Evolutionary conservation across 2,329 filamentous ascomycete species (phyloP), one percentile per base, ranked within the genome.

Genomic region (Trichoderma koningiopsis): DNA sequence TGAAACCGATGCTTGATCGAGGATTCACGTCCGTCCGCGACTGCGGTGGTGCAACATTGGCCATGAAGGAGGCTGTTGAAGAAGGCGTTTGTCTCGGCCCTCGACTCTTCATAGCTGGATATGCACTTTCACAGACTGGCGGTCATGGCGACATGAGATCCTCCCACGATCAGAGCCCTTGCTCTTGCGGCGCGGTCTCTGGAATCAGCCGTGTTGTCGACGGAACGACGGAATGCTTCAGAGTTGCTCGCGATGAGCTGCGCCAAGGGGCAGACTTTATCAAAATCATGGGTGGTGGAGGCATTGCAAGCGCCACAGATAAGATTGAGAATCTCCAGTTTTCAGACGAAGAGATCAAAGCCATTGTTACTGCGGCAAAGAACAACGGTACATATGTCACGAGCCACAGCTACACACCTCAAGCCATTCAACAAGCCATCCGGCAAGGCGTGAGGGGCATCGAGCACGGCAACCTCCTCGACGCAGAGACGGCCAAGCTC

Each of bases 221-320:
- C 73, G 85, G 87, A 3, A 84, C 87, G 1, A 79, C 84, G 0
- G 83, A 85, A 60, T 88, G 87, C 72, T 79, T 87, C 64, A 81
- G 82, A 29, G 82, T 79, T 13, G 82, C 83, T 0, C 81, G 87
- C 1, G 85, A 88, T 64, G 83, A 89, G 74, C 74, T 89, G 0
- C 80, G 87, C 0, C 80, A 78, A 19, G 87, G 87, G 2, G 84
- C 85, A 1, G 86, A 89, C 73, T 89, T 89, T 72, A 83, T 89
- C 76, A 89, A 89, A 75, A 86, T 89, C 71, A 89, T 89, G 87
- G 81, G 80, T 2, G 82, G 82, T 4, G 87, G 87, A 0, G 87
- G 87, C 16, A 86, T 89, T 0, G 81, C 83, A 0, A 84, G 81
- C 16, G 85, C 85, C 0, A 87, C 85, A 0, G 87, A 89, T 73